Conservation (phyloP, 2,329 filamentous ascomycete species). For the Pleoardoris graminearum region DNA sequence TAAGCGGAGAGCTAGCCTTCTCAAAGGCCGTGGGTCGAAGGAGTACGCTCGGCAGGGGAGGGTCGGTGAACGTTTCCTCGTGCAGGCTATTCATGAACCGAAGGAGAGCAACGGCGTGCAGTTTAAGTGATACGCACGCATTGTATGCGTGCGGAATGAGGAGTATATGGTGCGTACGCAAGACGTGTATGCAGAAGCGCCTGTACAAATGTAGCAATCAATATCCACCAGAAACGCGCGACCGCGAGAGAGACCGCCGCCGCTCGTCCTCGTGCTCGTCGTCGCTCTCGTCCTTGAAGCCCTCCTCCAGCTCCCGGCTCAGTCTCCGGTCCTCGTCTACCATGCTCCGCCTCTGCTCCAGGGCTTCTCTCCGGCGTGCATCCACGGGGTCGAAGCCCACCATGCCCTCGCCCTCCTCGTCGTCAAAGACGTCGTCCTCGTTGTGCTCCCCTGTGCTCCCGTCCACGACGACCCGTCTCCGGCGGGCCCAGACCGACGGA, state of each 20-base stretch:
- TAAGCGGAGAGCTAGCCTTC: no score
- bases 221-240: background rate
- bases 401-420: conserved; percentile 53
- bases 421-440: conserved; percentile 48
- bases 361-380: conserved; percentile 42
- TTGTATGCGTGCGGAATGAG: no score
- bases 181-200: background rate
- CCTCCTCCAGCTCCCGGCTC: conserved; percentile 77
- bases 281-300: conserved; percentile 74
- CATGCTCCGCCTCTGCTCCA: conserved; percentile 45
- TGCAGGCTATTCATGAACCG: no score
- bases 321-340: conserved; percentile 63
- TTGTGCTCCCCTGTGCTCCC: conserved; percentile 33
- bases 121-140: no score
- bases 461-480: conserved; percentile 33
- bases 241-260: conserved; percentile 22
- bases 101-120: no score
- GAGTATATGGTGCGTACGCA: background rate
- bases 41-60: no score
- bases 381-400: conserved; percentile 49
- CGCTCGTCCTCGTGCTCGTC: conserved; percentile 53
- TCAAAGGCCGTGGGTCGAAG: no score
- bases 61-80: no score
- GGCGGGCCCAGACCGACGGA: conserved; percentile 34
- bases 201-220: background rate